A percentile compares a stretch with the other conserved stretches of the same genome.
Conservation (phyloP, 2,329 filamentous ascomycete genomes). For the Fusarium sp. region DNA sequence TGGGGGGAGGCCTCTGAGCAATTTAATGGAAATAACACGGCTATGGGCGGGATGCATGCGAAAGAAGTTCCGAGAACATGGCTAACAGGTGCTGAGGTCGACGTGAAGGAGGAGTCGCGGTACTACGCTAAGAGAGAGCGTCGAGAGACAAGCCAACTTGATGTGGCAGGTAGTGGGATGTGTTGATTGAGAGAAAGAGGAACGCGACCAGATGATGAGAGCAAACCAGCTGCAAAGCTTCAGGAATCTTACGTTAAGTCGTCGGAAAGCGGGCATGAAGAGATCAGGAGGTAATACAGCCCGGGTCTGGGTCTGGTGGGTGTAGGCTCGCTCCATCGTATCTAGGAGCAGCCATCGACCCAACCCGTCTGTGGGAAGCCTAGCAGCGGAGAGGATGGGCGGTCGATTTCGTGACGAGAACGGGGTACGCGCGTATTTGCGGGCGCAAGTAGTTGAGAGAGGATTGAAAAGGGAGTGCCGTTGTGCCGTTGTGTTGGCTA, state of each 20-base stretch:
- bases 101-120: constrained; percentile 12
- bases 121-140: constrained; percentile 4
- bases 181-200: background rate
- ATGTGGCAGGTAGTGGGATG: constrained; percentile 3
- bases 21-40: no score
- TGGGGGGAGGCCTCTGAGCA: no score
- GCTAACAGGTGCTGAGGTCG: constrained; percentile 13
- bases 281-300: constrained; percentile 2
- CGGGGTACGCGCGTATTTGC: background rate
- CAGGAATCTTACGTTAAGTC: background rate
- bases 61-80: constrained; percentile 6
- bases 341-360: background rate
- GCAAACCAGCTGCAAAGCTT: background rate
- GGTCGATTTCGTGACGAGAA: constrained; percentile 4
- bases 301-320: background rate
- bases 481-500: background rate
- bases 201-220: background rate
- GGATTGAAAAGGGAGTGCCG: background rate
- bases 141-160: constrained; percentile 2
- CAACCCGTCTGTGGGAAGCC: background rate
- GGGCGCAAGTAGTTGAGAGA: background rate
- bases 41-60: constrained; percentile 1
- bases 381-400: background rate
- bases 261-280: background rate
- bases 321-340: constrained; percentile 9